phyloP scores from a whole-genome alignment of 2,329 filamentous ascomycete genomes.

The Fusarium zealandicum region DNA sequence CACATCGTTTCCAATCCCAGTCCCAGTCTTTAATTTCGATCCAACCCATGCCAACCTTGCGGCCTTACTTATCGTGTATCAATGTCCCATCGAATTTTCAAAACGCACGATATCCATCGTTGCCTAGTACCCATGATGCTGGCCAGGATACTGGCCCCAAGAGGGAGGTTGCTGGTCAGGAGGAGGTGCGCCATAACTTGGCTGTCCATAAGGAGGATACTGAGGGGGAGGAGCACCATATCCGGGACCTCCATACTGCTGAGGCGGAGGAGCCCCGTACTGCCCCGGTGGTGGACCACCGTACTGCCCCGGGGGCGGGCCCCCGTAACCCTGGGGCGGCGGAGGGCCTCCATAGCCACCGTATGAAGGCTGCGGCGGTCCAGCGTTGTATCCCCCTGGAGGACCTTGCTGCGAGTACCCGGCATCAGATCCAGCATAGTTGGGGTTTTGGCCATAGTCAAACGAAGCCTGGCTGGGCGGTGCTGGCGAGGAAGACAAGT shows the following conservation, averaged over 20 bases:
- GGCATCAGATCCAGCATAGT: conserved; percentile 38
- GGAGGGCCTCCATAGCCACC: conserved; percentile 45
- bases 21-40: conserved; percentile 8
- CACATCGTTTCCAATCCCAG: conserved; percentile 9
- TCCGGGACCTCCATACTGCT: conserved; percentile 42
- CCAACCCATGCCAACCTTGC: conserved; percentile 1
- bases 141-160: conserved; percentile 51
- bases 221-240: conserved; percentile 31
- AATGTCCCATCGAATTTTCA: neutral
- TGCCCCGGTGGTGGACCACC: conserved; percentile 41
- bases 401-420: conserved; percentile 37
- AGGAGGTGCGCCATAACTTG: conserved; percentile 33
- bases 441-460: conserved; percentile 51
- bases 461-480: conserved; percentile 47
- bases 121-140: conserved; percentile 46
- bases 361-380: conserved; percentile 46
- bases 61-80: neutral
- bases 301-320: conserved; percentile 39
- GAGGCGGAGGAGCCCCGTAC: conserved; percentile 42
- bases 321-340: conserved; percentile 32
- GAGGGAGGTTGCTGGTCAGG: conserved; percentile 36
- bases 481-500: conserved; percentile 51
- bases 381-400: conserved; percentile 33
- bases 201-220: conserved; percentile 30
- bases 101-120: neutral